Percentiles rank a stretch among this genome's conserved stretches.
phyloP scores from a whole-genome alignment of 345 rosid genomes.

The Trapa bicornis region DNA sequence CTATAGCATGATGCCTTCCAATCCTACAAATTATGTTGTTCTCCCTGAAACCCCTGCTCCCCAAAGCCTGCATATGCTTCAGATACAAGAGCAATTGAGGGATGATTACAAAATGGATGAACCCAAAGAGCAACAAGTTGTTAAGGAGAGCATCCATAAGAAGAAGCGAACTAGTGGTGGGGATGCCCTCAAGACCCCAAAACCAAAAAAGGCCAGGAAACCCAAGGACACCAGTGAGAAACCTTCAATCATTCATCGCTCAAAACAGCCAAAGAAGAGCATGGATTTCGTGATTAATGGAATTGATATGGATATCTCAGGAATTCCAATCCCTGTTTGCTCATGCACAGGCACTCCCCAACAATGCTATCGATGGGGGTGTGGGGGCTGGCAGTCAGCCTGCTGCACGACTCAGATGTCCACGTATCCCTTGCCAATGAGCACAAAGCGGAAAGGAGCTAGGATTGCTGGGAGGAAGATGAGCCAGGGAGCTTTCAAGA shows the following conservation, averaged over 20 bases:
- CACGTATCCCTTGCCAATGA: conserved; percentile 89
- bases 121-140: conserved; percentile 34
- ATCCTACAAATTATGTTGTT: conserved; percentile 31
- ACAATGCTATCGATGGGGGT: conserved; percentile 98
- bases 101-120: conserved; percentile 33
- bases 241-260: conserved; percentile 28
- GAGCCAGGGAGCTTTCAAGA: conserved; percentile 98
- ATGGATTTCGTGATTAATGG: conserved; percentile 75
- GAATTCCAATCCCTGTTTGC: conserved; percentile 82
- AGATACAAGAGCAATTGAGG: conserved; percentile 37
- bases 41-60: conserved; percentile 53
- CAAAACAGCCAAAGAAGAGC: conserved; percentile 73
- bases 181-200: conserved; percentile 40
- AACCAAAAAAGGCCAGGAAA: conserved; percentile 73
- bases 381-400: conserved; percentile 99
- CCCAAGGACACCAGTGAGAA: conserved; percentile 40
- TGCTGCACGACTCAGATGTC: conserved; percentile 90
- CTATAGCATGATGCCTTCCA: conserved; percentile 43
- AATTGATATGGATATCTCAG: conserved; percentile 70
- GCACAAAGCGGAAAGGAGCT: conserved; percentile 89
- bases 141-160: conserved; percentile 28
- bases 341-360: conserved; percentile 86
- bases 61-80: conserved; percentile 53
- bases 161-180: conserved; percentile 52
- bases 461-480: conserved; percentile 97